These are phyloP conservation scores for Pyricularia grisea DNA, from an alignment of 2,329 filamentous ascomycete species.

Conservation along the genomic window DNA sequence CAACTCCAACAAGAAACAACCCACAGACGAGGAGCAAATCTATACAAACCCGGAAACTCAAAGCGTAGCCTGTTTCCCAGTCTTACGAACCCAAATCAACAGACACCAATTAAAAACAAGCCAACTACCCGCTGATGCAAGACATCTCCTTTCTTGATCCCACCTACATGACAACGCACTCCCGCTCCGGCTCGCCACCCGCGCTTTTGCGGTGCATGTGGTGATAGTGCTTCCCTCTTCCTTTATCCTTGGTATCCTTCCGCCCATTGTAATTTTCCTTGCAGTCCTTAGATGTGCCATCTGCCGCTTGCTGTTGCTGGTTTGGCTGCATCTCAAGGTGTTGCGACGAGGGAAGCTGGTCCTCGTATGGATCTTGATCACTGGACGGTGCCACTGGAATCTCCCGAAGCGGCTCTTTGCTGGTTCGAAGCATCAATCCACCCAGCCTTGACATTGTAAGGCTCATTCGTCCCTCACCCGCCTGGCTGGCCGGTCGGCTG, in stretches of 20 bases:
- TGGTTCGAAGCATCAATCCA: conserved; percentile 35
- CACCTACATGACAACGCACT: conserved; percentile 21
- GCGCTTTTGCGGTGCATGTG: conserved; percentile 8
- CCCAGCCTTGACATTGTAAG: conserved; percentile 47
- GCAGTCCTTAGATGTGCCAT: neutral
- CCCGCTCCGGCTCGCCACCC: conserved; percentile 18
- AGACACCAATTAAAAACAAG: neutral
- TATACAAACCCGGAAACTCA: neutral
- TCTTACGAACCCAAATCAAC: neutral
- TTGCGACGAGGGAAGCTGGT: conserved; percentile 11
- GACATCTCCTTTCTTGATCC: neutral
- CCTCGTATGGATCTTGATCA: conserved; percentile 4
- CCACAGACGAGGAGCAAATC: neutral
- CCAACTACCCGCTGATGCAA: neutral
- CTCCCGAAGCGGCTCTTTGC: conserved; percentile 36
- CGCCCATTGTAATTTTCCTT: conserved; percentile 9
- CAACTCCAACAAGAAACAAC: neutral
- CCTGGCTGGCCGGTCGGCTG: conserved; percentile 49
- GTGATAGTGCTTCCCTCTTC: conserved; percentile 14
- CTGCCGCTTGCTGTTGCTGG: neutral
- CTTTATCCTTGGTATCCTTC: conserved; percentile 14
- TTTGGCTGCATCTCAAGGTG: conserved; percentile 13
- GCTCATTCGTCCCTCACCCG: conserved; percentile 48
- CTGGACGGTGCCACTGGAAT: neutral
- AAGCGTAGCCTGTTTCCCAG: neutral